A percentile compares a stretch with the other conserved stretches of the same genome.
Conservation (phyloP, 768 basidiomycete genomes). For the Strobilomyces echinocephalus region DNA sequence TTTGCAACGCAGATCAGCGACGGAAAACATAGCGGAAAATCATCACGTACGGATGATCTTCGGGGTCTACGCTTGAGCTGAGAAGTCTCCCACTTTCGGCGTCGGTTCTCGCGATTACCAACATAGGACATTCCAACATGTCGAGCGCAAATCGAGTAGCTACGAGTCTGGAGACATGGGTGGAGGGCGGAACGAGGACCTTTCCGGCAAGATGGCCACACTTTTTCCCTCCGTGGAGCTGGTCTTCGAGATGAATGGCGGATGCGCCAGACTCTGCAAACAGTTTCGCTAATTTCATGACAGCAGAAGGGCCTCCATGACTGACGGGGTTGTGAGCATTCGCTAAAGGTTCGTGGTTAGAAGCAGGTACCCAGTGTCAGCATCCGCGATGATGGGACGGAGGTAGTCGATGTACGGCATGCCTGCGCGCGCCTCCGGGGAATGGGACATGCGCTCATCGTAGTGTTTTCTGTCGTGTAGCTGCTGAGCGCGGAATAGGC, state of each 20-base stretch:
- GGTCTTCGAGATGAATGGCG: constrained; percentile 90
- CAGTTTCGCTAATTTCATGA: constrained; percentile 91
- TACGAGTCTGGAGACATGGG: constrained; percentile 79
- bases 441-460: constrained; percentile 71
- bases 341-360: background rate
- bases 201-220: constrained; percentile 91
- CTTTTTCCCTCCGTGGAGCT: constrained; percentile 93
- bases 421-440: constrained; percentile 58
- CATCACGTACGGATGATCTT: constrained; percentile 59
- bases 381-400: constrained; percentile 91
- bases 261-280: constrained; percentile 95
- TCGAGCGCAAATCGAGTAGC: constrained; percentile 89
- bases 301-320: constrained; percentile 87
- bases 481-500: constrained; percentile 87
- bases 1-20: constrained; percentile 8
- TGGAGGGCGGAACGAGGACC: constrained; percentile 85
- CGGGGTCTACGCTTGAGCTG: constrained; percentile 74
- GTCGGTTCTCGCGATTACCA: constrained; percentile 89
- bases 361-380: constrained; percentile 76
- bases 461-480: constrained; percentile 92
- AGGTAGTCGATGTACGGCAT: constrained; percentile 84
- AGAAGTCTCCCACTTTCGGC: constrained; percentile 83
- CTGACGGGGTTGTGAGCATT: constrained; percentile 35
- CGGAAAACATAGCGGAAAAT: constrained; percentile 7
- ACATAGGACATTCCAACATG: constrained; percentile 81